Evolutionary conservation across 2,329 filamentous ascomycete genomes (phyloP).

Genomic region (Phyllachora maydis): DNA sequence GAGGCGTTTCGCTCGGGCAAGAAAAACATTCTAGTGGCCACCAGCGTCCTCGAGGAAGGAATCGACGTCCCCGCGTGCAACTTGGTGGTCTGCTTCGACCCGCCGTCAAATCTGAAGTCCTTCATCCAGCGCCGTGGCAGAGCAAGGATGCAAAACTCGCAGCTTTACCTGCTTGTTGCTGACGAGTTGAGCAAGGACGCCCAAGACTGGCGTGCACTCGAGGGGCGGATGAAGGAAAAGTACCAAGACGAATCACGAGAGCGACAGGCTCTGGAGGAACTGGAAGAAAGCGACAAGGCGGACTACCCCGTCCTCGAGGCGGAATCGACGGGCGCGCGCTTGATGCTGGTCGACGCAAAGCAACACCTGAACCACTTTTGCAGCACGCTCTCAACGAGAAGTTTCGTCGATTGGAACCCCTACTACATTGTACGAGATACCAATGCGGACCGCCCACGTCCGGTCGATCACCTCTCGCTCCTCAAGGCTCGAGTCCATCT

Average conservation of each 20-base stretch:
- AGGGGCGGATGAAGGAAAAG: constrained; percentile 48
- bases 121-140: constrained; percentile 37
- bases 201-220: constrained; percentile 42
- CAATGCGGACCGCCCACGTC: constrained; percentile 10
- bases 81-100: constrained; percentile 35
- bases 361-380: constrained; percentile 75
- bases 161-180: constrained; percentile 22
- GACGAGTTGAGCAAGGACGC: constrained; percentile 9
- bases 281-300: constrained; percentile 21
- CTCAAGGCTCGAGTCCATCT: constrained; percentile 44
- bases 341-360: constrained; percentile 55
- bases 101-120: constrained; percentile 25
- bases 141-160: constrained; percentile 27
- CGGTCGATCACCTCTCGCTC: constrained; percentile 4
- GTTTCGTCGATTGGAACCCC: constrained; percentile 44
- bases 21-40: constrained; percentile 38
- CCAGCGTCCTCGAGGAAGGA: constrained; percentile 45
- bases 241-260: constrained; percentile 45
- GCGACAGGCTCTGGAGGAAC: constrained; percentile 17
- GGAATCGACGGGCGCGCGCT: constrained; percentile 27
- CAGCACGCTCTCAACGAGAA: constrained; percentile 28
- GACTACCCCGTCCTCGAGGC: constrained; percentile 15
- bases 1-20: constrained; percentile 30
- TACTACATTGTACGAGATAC: constrained; percentile 45
- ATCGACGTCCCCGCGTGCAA: constrained; percentile 47